Evolutionary conservation across 306 rosid species (phyloP), one percentile per base, ranked within the genome.

Genomic region (Castanea sativa): DNA sequence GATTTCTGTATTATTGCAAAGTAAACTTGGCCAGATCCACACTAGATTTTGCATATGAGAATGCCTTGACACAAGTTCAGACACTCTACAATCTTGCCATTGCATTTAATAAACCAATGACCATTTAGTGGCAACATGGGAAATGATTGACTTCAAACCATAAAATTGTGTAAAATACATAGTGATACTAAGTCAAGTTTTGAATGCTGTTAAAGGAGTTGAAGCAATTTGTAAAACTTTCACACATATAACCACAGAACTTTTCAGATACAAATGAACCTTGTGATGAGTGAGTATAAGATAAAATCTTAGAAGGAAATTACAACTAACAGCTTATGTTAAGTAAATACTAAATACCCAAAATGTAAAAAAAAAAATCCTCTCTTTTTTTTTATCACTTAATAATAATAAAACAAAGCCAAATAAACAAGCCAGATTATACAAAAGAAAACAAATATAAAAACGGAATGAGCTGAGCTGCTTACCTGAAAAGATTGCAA

Each of bases 401-500:
- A 75, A 5, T 32, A 5, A 30, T 6, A 33, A 33, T 29, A n/a
- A n/a, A n/a, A 16, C 21, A 30, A 67, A 35, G 18, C 45, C 45
- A 14, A 25, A 32, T 71, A 29, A 51, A 71, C 18, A 19, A 30
- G 58, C 1, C n/a, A 13, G 15, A 20, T 20, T 38, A 19, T 29
- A 32, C 35, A 13, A 6, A 57, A 59, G 33, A 67, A 5, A 78
- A 78, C 19, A 21, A 23, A 30, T 29, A 76, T 78, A 80, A 75
- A 75, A 67, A 49, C 57, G 81, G 69, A 55, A 80, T 41, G 45
- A 41, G 43, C 43, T n/a, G 69, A 82, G 79, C 52, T 73, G 53
- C 85, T 56, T 83, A 88, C 93, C 88, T 80, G 80, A 69, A 51
- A 82, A 83, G 80, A 78, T 79, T 61, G 73, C 83, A 85, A 87